Evolutionary conservation across 371 early-diverging fungal species (phyloP).

Genomic region (Mucor velutinosus): DNA sequence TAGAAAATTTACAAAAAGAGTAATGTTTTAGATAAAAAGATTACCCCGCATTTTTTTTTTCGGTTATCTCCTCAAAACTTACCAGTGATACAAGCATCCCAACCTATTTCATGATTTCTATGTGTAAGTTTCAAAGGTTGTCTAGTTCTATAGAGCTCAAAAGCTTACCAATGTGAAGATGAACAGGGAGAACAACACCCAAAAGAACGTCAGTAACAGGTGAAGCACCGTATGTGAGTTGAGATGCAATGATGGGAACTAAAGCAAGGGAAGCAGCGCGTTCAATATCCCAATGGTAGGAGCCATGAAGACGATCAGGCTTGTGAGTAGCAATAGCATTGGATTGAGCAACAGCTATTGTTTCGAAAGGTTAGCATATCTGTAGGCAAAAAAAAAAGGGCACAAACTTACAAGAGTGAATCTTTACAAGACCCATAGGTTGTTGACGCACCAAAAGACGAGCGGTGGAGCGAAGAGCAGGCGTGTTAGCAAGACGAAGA

Average conservation of each 20-base stretch:
- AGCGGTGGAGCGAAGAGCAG: conserved; percentile 42
- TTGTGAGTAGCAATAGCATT: conserved; percentile 30
- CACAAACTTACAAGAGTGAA: conserved; percentile 47
- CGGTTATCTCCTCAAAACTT: conserved; percentile 16
- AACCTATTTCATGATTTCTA: conserved; percentile 30
- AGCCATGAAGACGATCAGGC: conserved; percentile 53
- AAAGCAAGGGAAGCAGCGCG: conserved; percentile 76
- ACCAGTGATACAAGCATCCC: conserved; percentile 65
- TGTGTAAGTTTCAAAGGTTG: not conserved
- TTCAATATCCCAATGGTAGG: conserved; percentile 89
- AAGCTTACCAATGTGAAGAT: conserved; percentile 80
- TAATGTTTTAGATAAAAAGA: conserved; percentile 13
- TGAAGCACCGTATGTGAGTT: conserved; percentile 77
- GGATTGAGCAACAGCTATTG: conserved; percentile 32
- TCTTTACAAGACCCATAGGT: conserved; percentile 54
- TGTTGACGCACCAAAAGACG: conserved; percentile 44
- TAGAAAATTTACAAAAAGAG: conserved; percentile 21
- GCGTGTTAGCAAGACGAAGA: conserved; percentile 45
- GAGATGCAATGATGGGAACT: conserved; percentile 78
- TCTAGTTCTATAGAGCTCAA: not conserved
- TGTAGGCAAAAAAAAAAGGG: not conserved
- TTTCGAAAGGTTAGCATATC: not conserved
- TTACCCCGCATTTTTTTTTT: conserved; percentile 27
- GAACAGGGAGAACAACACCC: conserved; percentile 89
- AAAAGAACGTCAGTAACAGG: conserved; percentile 87